Evolutionary conservation across 331 rosid species (phyloP).

Genomic region (Ulmus americana): DNA sequence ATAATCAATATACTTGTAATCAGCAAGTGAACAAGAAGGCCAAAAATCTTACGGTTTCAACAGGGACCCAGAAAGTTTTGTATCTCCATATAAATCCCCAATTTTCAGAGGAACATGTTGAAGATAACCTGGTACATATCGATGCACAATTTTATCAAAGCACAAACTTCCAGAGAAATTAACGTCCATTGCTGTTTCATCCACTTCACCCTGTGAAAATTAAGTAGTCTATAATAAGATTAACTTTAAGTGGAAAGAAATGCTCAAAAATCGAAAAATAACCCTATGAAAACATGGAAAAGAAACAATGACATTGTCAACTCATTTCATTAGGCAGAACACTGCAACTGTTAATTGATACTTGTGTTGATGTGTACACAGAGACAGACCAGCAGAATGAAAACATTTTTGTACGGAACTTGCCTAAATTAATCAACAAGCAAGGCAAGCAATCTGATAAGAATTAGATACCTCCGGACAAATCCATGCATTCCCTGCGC

Average conservation of each 20-base stretch:
- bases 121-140: conserved; percentile 60
- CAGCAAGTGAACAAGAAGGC: conserved; percentile 9
- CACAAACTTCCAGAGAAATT: conserved; percentile 79
- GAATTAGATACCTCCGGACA: conserved; percentile 72
- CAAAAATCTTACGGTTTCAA: conserved; percentile 70
- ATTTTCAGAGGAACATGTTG: conserved; percentile 56
- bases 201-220: conserved; percentile 68
- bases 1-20: conserved; percentile 6
- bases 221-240: not conserved
- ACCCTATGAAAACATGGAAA: not conserved
- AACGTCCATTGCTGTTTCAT: conserved; percentile 77
- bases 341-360: not conserved
- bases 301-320: not conserved
- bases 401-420: not conserved
- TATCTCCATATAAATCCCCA: conserved; percentile 72
- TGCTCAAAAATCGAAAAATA: not conserved
- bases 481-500: conserved; percentile 96
- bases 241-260: not conserved
- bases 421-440: conserved; percentile 12
- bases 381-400: conserved; percentile 1
- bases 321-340: not conserved
- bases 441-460: conserved; percentile 18
- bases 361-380: not conserved
- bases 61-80: conserved; percentile 77
- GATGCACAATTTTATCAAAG: conserved; percentile 62